These are phyloP conservation scores for Xylariaceae sp. DNA, from an alignment of 2,329 filamentous ascomycete genomes.

Conservation along the genomic window DNA sequence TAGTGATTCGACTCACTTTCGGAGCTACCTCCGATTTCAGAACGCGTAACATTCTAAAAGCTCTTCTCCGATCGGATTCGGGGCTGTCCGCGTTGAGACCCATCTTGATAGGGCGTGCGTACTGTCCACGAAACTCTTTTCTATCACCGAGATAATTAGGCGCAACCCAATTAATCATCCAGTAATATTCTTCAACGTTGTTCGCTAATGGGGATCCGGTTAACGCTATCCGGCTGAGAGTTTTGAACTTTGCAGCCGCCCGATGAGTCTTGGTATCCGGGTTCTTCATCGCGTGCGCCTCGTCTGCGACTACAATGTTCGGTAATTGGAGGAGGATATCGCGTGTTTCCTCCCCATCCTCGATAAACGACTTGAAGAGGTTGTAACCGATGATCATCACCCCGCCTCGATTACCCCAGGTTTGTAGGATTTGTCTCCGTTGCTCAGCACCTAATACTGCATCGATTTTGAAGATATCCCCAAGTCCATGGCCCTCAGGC, in stretches of 20 bases:
- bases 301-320: constrained; percentile 76
- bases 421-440: constrained; percentile 44
- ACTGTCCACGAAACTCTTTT: constrained; percentile 66
- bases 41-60: constrained; percentile 63
- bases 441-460: constrained; percentile 33
- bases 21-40: constrained; percentile 69
- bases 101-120: constrained; percentile 65
- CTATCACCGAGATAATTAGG: constrained; percentile 69
- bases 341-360: constrained; percentile 22
- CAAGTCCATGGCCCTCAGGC: constrained; percentile 49
- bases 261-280: constrained; percentile 46
- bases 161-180: constrained; percentile 85
- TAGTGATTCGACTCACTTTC: constrained; percentile 73
- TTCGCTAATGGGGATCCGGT: constrained; percentile 86
- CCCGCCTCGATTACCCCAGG: constrained; percentile 64
- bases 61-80: constrained; percentile 49
- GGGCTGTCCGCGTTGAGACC: constrained; percentile 67
- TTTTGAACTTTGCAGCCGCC: constrained; percentile 57
- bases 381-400: constrained; percentile 73
- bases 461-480: constrained; percentile 54
- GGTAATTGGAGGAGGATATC: constrained; percentile 55
- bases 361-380: constrained; percentile 52
- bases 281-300: constrained; percentile 79
- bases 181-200: constrained; percentile 75
- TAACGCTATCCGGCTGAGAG: constrained; percentile 71